A percentile compares a stretch with the other conserved stretches of the same genome.
These are phyloP conservation scores for Aspergillus diversus DNA, from an alignment of 495 filamentous ascomycete genomes.

Conservation along the genomic window DNA sequence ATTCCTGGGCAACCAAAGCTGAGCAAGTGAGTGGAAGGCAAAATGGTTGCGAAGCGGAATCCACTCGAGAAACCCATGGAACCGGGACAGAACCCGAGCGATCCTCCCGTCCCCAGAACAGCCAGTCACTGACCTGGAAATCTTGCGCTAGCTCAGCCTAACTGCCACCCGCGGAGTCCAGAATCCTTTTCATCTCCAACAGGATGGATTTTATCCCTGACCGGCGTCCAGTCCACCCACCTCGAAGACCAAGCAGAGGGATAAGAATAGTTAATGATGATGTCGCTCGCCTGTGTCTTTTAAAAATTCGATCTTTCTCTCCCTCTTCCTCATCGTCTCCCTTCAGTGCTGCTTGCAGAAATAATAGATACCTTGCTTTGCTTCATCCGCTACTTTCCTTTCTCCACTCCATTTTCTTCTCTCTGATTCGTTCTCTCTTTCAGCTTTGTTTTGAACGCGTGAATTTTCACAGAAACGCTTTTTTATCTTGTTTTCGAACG, in stretches of 20 bases:
- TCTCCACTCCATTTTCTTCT: conserved; percentile 5
- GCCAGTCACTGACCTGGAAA: conserved; percentile 7
- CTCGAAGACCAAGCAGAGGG: background rate
- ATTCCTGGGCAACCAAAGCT: no score
- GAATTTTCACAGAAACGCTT: background rate
- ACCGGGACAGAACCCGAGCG: conserved; percentile 16
- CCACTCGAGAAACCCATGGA: conserved; percentile 13
- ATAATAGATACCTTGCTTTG: background rate
- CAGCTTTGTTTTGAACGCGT: background rate
- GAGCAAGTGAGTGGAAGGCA: background rate
- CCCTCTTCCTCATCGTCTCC: background rate
- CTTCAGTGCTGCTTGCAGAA: background rate
- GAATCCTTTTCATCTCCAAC: conserved; percentile 7
- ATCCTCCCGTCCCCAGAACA: conserved; percentile 17
- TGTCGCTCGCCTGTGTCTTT: background rate
- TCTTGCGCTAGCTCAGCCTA: conserved; percentile 2
- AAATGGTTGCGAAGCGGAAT: background rate
- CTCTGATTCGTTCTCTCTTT: conserved; percentile 5
- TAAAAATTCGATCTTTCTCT: background rate
- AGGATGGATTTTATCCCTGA: conserved; percentile 12
- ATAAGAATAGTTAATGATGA: background rate
- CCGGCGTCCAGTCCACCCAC: background rate
- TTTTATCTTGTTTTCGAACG: background rate
- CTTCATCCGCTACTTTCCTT: background rate
- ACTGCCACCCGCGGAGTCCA: conserved; percentile 2